A percentile compares a stretch with the other conserved stretches of the same genome.
These are phyloP conservation scores for Mycena rebaudengoi DNA, from an alignment of 768 basidiomycete species.

Conservation along the genomic window DNA sequence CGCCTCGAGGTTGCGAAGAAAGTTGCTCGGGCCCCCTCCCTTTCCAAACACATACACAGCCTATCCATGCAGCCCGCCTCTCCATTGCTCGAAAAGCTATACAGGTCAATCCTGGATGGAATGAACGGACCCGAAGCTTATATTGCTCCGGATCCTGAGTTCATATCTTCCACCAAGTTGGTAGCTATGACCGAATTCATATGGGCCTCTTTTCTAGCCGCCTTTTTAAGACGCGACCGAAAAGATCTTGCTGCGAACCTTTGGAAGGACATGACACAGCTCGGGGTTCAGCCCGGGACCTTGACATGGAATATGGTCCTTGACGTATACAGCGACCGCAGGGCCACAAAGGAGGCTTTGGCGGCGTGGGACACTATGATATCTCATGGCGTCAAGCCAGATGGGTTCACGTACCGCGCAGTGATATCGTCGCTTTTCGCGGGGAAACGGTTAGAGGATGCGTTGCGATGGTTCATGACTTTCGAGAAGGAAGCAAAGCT, in stretches of 20 bases:
- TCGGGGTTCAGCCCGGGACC: constrained; percentile 59
- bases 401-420: constrained; percentile 71
- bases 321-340: constrained; percentile 63
- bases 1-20: constrained; percentile 61
- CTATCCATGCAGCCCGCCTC: constrained; percentile 47
- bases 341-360: constrained; percentile 61
- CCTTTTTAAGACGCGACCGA: constrained; percentile 65
- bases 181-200: constrained; percentile 62
- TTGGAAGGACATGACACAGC: constrained; percentile 71
- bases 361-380: constrained; percentile 72
- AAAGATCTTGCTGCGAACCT: constrained; percentile 66
- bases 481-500: constrained; percentile 52
- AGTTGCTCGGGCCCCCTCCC: constrained; percentile 56
- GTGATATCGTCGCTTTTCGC: constrained; percentile 70
- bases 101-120: constrained; percentile 58
- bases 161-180: constrained; percentile 46
- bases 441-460: constrained; percentile 58
- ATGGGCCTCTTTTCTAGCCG: constrained; percentile 74
- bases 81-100: constrained; percentile 53
- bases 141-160: constrained; percentile 54
- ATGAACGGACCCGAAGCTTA: constrained; percentile 61
- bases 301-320: constrained; percentile 79
- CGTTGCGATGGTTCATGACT: constrained; percentile 56
- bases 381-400: constrained; percentile 63
- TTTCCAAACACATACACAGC: constrained; percentile 60